Evolutionary conservation across 148 eudicot genomes (phyloP), one percentile per base, ranked within the genome.

Genomic region (Nepenthes mirabilis): DNA sequence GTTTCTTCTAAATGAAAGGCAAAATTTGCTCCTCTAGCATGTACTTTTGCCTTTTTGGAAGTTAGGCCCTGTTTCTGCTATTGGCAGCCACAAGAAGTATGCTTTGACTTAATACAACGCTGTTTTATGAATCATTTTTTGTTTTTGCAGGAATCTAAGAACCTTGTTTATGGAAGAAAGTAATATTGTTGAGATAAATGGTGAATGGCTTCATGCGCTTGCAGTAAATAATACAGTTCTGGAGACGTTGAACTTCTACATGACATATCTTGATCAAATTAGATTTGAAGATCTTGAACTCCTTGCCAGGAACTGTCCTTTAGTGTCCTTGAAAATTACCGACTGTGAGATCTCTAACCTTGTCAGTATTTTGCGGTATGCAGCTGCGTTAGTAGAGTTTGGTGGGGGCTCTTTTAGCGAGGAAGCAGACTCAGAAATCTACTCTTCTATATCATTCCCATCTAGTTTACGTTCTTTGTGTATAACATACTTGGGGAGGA

Each of bases 181-280:
- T 65, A 40, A 34, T n/a, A 74, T 94, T 52, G 11, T 47, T 1
- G 99, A 89, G 56, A 77, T 14, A 5, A 75, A 72, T 62, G 91
- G 88, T 33, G 84, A 80, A 61, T 94, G 99, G 99, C 68, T 86
- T 45, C 97, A 81, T 55, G 83, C 84, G 77, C 82, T 94, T 52
- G 89, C 97, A 43, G 37, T 65, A 60, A 87, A 80, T 76, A 89
- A 83, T 71, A 77, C 68, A 2, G 87, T 71, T 63, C 91, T 94
- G 37, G 96, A 87, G 75, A 66, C 66, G 52, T 69, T 94, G 60
- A 94, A 84, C 68, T 86, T 94, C 69, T 89, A 94, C 72, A 69
- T 84, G 91, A 82, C 97, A 23, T 76, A 83, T 50, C 75, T 94
- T 60, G 62, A 59, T 53, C 32, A 79, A 72, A 76, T 89, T 49